Evolutionary conservation across 1,284 basidiomycete genomes (phyloP), one percentile per base, ranked within the genome.

Genomic region (Kwoniella shivajii): DNA sequence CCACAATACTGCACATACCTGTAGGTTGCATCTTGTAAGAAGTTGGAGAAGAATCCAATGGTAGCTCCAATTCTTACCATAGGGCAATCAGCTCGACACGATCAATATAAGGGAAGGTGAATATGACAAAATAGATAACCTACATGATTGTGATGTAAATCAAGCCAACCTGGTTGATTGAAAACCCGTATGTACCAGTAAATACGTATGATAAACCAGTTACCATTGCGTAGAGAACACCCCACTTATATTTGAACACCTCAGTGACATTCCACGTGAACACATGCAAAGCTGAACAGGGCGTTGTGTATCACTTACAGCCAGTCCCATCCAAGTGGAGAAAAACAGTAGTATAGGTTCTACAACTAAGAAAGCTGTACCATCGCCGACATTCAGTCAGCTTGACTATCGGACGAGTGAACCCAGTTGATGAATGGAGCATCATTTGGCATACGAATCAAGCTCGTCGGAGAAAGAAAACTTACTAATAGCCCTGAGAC

Each of bases 301-400:
- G 30, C 14, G 18, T 24, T 24, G 13, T n/a, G 6, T n/a, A 14
- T 10, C 6, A 62, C 65, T 60, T 38, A 69, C 67, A 1, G 83
- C 83, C 58, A 88, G 85, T 1, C 86, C 87, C 44, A 85, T 77
- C 88, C 88, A 92, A n/a, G 89, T 60, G 58, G 86, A 87, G 73
- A 90, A 86, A 60, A 84, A 84, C 9, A 83, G 78, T 0, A 92
- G 88, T 29, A 90, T 82, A 0, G 88, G 88, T 66, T 93, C 90
- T 0, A 88, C 88, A 33, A 84, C 54, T 49, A 90, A 74, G 44
- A 90, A 79, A 60, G 83, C 84, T 86, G 50, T 9, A 14, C n/a
- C 38, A 10, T 6, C 6, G 6, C 20, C 38, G 20, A 39, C 20
- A 6, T 10, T 34, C 33, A 34, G 11, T 6, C 3, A 41, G 27